Base-by-base conservation (phyloP, 352 stramenopile species). In the Globisporangium nagaii region DNA sequence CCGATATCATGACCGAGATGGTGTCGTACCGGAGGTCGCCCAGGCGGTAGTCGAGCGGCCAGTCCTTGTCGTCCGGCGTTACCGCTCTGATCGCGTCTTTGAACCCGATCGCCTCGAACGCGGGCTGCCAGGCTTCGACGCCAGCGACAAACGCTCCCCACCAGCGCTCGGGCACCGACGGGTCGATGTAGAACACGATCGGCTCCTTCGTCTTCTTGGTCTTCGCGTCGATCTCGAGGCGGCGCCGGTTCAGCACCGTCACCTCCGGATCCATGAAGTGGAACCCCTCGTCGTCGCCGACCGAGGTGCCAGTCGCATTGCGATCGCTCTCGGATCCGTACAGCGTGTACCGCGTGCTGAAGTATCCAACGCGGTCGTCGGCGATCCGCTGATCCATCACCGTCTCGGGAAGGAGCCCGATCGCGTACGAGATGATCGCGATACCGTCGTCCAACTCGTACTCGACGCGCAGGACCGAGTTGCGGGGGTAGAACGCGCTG, bases 11-110 rank as follows among this genome's bases (percentile, higher is more conserved):
- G 22, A 89, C 79, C 8, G 79, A 90, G 41, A 96, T 94, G 47
- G 71, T 92, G 53, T 86, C 79, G 70, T 85, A 95, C n/a, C 88
- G 74, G 28, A 95, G 66, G 50, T 96, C 86, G 19, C 82, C 84
- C n/a, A 93, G 53, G 15, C 75, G 69, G 55, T 91, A 96, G 58
- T 96, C 83, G 9, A 45, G 51, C 3, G 86, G 88, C 79, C 76
- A 96, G 43, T 92, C 76, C 4, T 46, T 51, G 44, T 95, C 84
- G 1, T 62, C 68, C 4, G 87, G 86, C 39, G 82, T 31, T 1
- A 96, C 67, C 0, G 68, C 84, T 39, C 68, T 67, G 60, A 96
- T 88, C 8, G 85, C 85, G 10, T 87, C 65, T 1, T 71, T 63
- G 35, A 93, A 84, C 0, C 84, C 85, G 27, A 89, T 80, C 10